A percentile compares a stretch with the other conserved stretches of the same genome.
These are phyloP conservation scores for Diaporthe amygdali DNA, from an alignment of 2,329 filamentous ascomycete genomes.

Conservation along the genomic window DNA sequence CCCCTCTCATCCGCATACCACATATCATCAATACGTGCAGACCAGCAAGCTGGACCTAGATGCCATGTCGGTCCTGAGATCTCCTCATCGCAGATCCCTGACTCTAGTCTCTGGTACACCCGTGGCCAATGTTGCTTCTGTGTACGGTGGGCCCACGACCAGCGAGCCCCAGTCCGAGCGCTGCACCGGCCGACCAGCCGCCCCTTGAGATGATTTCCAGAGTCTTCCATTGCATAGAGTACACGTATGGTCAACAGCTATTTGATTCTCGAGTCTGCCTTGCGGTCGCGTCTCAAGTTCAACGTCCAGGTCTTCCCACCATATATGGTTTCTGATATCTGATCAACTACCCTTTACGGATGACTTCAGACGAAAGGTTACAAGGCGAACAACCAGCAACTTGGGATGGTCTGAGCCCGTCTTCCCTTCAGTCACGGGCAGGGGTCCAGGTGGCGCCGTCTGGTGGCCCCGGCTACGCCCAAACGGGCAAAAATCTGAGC, in stretches of 20 bases:
- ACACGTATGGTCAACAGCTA: not conserved
- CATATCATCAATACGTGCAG: not conserved
- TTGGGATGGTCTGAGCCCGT: not conserved
- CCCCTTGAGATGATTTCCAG: not conserved
- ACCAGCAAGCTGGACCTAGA: not conserved
- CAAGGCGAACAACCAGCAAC: not conserved
- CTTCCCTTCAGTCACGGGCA: not conserved
- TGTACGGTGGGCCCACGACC: not conserved
- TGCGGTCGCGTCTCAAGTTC: not conserved
- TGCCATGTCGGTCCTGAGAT: not conserved
- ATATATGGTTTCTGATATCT: slow-evolving; percentile 7
- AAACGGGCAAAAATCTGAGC: not conserved
- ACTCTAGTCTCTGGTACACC: not conserved
- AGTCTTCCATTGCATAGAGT: too few species aligned
- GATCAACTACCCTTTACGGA: slow-evolving; percentile 7
- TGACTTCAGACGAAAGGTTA: not conserved
- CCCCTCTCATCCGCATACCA: not conserved
- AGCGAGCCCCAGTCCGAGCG: slow-evolving; percentile 1
- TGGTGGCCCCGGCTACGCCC: not conserved
- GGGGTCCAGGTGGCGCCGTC: slow-evolving; percentile 13
- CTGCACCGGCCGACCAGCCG: not conserved
- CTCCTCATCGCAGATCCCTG: not conserved
- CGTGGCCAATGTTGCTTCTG: not conserved
- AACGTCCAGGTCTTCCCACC: not conserved
- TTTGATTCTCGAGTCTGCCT: not conserved